Conservation (phyloP, 1,139 yeast genomes). For the Magnusiomyces paraingens region DNA sequence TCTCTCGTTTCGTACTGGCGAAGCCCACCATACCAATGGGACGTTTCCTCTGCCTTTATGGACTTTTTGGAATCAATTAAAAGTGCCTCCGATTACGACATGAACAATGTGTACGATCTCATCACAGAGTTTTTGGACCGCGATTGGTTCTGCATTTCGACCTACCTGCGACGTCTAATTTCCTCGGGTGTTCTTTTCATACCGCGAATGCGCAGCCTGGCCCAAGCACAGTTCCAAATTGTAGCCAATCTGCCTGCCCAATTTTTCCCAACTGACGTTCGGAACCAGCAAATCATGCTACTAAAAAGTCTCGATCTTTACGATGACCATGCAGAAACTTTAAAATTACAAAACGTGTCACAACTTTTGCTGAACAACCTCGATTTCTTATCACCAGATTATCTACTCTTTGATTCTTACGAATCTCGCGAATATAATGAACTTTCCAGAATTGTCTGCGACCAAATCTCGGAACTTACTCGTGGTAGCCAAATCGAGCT, state of each 20-base stretch:
- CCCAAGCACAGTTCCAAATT: constrained; percentile 42
- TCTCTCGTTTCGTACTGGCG: constrained; percentile 20
- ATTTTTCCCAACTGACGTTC: constrained; percentile 17
- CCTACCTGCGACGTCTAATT: constrained; percentile 68
- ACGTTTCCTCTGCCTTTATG: constrained; percentile 27
- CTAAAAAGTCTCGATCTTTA: constrained; percentile 17
- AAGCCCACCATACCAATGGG: constrained; percentile 17
- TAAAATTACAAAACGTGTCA: constrained; percentile 6
- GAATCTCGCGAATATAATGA: not conserved
- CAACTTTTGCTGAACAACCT: constrained; percentile 6
- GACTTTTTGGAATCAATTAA: constrained; percentile 26
- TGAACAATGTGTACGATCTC: constrained; percentile 43
- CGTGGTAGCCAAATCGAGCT: constrained; percentile 20
- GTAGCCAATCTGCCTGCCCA: constrained; percentile 47
- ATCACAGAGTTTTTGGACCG: constrained; percentile 49
- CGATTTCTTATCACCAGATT: constrained; percentile 15
- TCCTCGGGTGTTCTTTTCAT: constrained; percentile 74
- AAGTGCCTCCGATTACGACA: constrained; percentile 22
- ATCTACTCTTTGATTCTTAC: not conserved
- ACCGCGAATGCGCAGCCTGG: constrained; percentile 19
- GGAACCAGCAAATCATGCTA: constrained; percentile 24
- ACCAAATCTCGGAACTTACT: constrained; percentile 7
- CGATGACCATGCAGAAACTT: constrained; percentile 6
- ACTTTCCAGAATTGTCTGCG: not conserved
- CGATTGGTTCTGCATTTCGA: constrained; percentile 50